phyloP scores from a whole-genome alignment of 208 protist species.

The Herpetomonas tarakana region DNA sequence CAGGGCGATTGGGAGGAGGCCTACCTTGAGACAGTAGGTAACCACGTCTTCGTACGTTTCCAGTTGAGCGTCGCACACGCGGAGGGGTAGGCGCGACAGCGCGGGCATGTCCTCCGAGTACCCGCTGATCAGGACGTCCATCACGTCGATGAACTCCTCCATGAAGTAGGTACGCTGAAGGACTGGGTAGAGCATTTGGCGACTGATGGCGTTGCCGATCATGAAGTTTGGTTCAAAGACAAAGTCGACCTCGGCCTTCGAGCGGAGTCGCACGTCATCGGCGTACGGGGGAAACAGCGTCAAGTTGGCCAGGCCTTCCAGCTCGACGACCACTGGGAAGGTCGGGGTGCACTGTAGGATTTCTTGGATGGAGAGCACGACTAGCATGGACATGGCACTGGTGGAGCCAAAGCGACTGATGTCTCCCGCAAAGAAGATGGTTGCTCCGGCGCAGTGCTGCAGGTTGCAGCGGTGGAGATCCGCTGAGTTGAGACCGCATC shows the following conservation, averaged over 20 bases:
- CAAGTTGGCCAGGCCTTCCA: constrained; percentile 70
- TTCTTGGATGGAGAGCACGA: constrained; percentile 65
- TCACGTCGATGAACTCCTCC: constrained; percentile 77
- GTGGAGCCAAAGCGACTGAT: constrained; percentile 66
- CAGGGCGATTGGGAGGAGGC: constrained; percentile 68
- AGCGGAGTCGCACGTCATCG: constrained; percentile 44
- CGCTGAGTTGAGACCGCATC: constrained; percentile 66
- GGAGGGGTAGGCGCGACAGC: constrained; percentile 51
- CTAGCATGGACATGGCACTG: constrained; percentile 79
- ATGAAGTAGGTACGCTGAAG: constrained; percentile 79
- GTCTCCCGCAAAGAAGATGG: constrained; percentile 74
- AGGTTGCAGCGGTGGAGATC: constrained; percentile 75
- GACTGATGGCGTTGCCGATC: constrained; percentile 79
- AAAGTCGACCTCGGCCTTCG: constrained; percentile 68
- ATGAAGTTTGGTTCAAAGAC: constrained; percentile 85
- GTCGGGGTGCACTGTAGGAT: constrained; percentile 55
- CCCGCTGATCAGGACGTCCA: constrained; percentile 76
- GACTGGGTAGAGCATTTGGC: constrained; percentile 70
- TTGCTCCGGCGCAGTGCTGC: constrained; percentile 57
- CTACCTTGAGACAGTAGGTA: constrained; percentile 53
- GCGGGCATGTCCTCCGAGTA: constrained; percentile 51
- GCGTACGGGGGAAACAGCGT: constrained; percentile 72
- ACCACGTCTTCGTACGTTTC: constrained; percentile 78
- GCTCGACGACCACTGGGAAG: constrained; percentile 77
- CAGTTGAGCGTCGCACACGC: constrained; percentile 39